Evolutionary conservation across 495 filamentous ascomycete genomes (phyloP), one percentile per base, ranked within the genome.

Genomic region (Umbilicaria muhlenbergii): DNA sequence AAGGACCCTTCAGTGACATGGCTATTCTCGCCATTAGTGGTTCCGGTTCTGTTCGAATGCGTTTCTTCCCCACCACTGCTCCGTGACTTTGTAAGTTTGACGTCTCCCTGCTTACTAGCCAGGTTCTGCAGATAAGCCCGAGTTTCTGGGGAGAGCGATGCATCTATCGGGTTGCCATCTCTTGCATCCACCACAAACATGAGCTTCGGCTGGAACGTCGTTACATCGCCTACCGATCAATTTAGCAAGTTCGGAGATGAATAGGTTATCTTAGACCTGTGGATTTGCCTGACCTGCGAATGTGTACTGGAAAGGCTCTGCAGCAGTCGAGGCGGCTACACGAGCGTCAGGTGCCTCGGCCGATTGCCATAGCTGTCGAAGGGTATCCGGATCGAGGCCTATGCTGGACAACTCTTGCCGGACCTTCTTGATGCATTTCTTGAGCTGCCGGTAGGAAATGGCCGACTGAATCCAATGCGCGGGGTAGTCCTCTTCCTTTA

Each of bases 401-500:
- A 81, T 56, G 13, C 60, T 61, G 12, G 61, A 51, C 7, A 85
- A 66, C 58, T 85, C 80, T 35, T 61, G 54, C 41, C 73, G 57
- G 52, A 86, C 71, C 55, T 73, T 75, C 49, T 78, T 80, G 52
- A 86, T 71, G 57, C 80, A 74, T 58, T 83, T 86, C 57, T 86
- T 86, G 43, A 86, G 73, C 50, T 81, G 70, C 32, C 72, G 64
- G 56, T 86, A 86, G 38, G 76, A 77, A 44, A 86, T 79, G 14
- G 81, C 80, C 36, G 69, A 71, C 13, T 77, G 69, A 5, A 80
- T 67, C 81, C 81, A 85, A 51, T 75, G 70, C 32, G 65, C 61
- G 0, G 81, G 81, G 54, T 58, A 66, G 47, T 61, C 66, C 46
- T 76, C 74, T 44, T 58, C 65, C 41, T 67, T 51, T 32, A 86